Evolutionary conservation across 495 filamentous ascomycete genomes (phyloP), one percentile per base, ranked within the genome.

Genomic region (Daldinia decipiens): DNA sequence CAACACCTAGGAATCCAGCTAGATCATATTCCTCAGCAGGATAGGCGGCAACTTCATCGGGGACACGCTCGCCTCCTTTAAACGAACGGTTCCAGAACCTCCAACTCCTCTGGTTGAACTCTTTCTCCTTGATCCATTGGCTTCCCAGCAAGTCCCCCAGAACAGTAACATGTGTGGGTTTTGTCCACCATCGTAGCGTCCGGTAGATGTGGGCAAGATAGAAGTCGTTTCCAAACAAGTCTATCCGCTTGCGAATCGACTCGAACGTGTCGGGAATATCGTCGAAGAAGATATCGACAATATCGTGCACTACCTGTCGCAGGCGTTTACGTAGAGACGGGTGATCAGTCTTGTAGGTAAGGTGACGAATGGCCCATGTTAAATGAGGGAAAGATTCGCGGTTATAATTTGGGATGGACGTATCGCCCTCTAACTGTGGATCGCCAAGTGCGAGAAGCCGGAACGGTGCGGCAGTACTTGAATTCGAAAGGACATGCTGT

Each of bases 171-270:
- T 99, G 96, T 0, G 92, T 97, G 26, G 95, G 95, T 24, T 83
- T 77, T 4, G 89, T 87, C 88, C 90, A 93, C 88, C 92, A 95
- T 67, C 86, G 85, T 17, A 97, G 76, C 0, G 89, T 92, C n/a
- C 92, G 88, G 82, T 95, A 98, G 53, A 98, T 91, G 76, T 98
- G 95, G 9, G 92, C 91, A 7, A 99, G 88, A 79, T 98, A 99
- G 70, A 88, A 93, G 78, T 99, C 95, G 79, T 99, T 99, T 1
- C 96, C 95, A 66, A 92, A 84, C 3, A 97, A 86, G 76, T 99
- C 95, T 67, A 99, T 77, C 15, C 87, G 86, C 81, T 99, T 99
- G 69, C 91, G 87, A 29, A 81, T 82, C 13, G 85, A 87, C 53
- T 89, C 81, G 36, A 92, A 68, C 1, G 85, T 78, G 68, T 87